Percentiles rank a stretch among this genome's conserved stretches.
phyloP scores from a whole-genome alignment of 805 yeast genomes.

The Yarrowia sp. region DNA sequence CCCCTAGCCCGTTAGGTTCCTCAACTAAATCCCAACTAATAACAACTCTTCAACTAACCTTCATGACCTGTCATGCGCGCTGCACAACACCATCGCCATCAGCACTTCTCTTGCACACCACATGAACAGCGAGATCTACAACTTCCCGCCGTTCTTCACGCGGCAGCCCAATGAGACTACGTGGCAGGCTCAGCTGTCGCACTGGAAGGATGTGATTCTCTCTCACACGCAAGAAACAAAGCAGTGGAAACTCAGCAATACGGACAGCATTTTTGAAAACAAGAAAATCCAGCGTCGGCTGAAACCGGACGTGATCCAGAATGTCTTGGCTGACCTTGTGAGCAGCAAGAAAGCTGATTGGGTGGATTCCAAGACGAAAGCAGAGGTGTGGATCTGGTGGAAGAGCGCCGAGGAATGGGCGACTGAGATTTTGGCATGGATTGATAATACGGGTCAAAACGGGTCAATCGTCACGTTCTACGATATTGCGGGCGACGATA shows the following conservation, averaged over 20 bases:
- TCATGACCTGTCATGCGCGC: neutral
- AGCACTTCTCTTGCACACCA: neutral
- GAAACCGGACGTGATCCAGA: slow-evolving; percentile 53
- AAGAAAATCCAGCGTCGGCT: slow-evolving; percentile 43
- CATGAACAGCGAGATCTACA: slow-evolving; percentile 53
- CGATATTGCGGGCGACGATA: slow-evolving; percentile 70
- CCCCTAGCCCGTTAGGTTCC: no score
- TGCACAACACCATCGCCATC: slow-evolving; percentile 16
- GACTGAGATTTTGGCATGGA: slow-evolving; percentile 59
- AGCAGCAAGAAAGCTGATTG: slow-evolving; percentile 57
- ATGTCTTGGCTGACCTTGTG: slow-evolving; percentile 59
- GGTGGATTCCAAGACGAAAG: slow-evolving; percentile 39
- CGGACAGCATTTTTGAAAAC: slow-evolving; percentile 37
- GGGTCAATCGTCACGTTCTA: slow-evolving; percentile 77
- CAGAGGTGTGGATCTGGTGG: slow-evolving; percentile 58
- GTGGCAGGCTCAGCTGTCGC: slow-evolving; percentile 69
- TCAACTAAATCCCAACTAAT: neutral
- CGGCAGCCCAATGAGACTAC: slow-evolving; percentile 81
- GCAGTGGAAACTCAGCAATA: slow-evolving; percentile 49
- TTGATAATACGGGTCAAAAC: slow-evolving; percentile 74
- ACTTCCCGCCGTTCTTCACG: slow-evolving; percentile 91
- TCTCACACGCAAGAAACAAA: slow-evolving; percentile 56
- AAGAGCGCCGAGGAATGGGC: slow-evolving; percentile 69
- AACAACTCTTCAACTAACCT: neutral
- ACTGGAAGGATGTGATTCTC: slow-evolving; percentile 70